These are phyloP conservation scores for Ceratobasidium sp. DNA, from an alignment of 1,284 basidiomycete genomes.

Conservation along the genomic window DNA sequence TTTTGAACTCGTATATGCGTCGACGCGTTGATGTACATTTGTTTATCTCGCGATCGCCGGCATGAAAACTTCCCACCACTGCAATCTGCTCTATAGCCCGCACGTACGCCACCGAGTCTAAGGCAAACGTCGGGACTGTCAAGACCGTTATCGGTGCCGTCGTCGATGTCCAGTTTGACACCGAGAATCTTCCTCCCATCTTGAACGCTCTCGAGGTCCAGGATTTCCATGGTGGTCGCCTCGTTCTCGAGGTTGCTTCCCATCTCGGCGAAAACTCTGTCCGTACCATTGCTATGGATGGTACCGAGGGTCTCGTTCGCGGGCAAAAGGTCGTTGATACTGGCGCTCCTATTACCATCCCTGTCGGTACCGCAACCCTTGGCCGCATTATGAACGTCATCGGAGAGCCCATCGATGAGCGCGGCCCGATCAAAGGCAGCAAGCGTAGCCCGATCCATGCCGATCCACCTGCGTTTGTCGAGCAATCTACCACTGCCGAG, in stretches of 20 bases:
- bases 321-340: constrained; percentile 98
- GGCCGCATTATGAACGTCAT: constrained; percentile 99
- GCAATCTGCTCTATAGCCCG: constrained; percentile 67
- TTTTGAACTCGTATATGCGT: constrained; percentile 49
- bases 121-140: constrained; percentile 77
- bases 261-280: constrained; percentile 99
- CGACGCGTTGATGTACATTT: constrained; percentile 48
- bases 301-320: constrained; percentile 99
- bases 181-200: constrained; percentile 92
- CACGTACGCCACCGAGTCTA: constrained; percentile 91
- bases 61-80: constrained; percentile 42
- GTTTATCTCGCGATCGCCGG: constrained; percentile 48
- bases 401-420: constrained; percentile 99
- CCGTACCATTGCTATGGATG: constrained; percentile 98
- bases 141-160: constrained; percentile 99
- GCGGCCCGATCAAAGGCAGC: constrained; percentile 97
- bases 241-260: constrained; percentile 96
- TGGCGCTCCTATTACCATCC: constrained; percentile 95
- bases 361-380: constrained; percentile 92
- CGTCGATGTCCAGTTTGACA: constrained; percentile 97
- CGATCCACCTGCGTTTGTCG: constrained; percentile 96
- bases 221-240: constrained; percentile 90
- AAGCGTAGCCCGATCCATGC: constrained; percentile 94
- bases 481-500: constrained; percentile 98
- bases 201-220: constrained; percentile 98